Evolutionary conservation across 352 stramenopile species (phyloP), one percentile per base, ranked within the genome.

Genomic region (Pelagophyceae sp.): DNA sequence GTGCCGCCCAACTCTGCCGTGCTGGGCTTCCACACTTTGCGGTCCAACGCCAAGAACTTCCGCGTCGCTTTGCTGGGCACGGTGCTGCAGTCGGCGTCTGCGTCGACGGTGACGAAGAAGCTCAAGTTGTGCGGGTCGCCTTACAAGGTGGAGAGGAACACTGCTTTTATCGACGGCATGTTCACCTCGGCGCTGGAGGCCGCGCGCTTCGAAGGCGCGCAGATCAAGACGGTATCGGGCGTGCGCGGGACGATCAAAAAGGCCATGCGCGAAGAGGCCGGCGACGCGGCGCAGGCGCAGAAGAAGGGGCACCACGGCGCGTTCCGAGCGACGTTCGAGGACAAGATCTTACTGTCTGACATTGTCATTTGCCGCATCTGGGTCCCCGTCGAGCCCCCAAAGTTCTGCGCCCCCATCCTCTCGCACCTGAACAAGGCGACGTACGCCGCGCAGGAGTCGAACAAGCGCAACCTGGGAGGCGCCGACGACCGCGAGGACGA

Each of bases 71-170:
- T 92, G 23, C 99, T 96, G 27, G 97, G 97, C 38, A 94, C 98
- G 3, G 91, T 97, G 35, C 84, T 99, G 31, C 95, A 99, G 80
- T 87, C 99, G 27, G 94, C 98, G 85, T 92, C 97, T 72, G 97
- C 93, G 72, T 98, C 98, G 75, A 91, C 92, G 77, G 90, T 99
- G 38, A 93, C 99, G 76, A 99, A 99, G 87, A 99, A 99, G 86
- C 90, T 99, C 65, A 99, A 99, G 87, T 89, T 99, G 19, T 96
- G 99, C 35, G 97, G 97, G 80, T 96, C 92, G 29, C 96, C 97
- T 0, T 91, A 86, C 54, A 99, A 99, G 85, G 97, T 99, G 67
- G 94, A 90, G 88, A 98, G 98, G 83, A 99, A 99, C 85, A 99
- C 96, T 70, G 95, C 96, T 33, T 99, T 99, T 82, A 95, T 99